These are phyloP conservation scores for Amorphotheca resinae DNA, from an alignment of 495 filamentous ascomycete species.

Conservation along the genomic window DNA sequence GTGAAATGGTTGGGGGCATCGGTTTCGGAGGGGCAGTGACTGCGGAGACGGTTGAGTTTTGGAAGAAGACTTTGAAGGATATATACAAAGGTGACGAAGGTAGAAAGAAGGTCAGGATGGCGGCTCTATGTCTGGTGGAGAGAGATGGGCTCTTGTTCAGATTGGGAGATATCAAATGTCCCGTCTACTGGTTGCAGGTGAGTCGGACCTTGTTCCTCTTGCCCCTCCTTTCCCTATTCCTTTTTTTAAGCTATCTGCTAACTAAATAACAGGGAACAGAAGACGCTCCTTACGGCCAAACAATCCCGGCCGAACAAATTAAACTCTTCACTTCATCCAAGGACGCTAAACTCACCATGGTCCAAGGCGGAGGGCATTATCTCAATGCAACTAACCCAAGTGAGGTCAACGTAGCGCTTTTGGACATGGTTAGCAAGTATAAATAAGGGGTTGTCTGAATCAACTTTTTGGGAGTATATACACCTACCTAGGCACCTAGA, in stretches of 20 bases:
- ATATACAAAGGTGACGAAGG: slow-evolving; percentile 50
- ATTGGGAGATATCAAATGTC: slow-evolving; percentile 42
- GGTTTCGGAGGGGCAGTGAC: slow-evolving; percentile 39
- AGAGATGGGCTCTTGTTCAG: slow-evolving; percentile 44
- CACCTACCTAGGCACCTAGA: too few species aligned
- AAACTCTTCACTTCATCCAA: slow-evolving; percentile 40
- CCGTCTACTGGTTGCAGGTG: slow-evolving; percentile 50
- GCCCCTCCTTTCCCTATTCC: background rate
- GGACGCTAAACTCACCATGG: slow-evolving; percentile 33
- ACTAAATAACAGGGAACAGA: slow-evolving; percentile 32
- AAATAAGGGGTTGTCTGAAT: background rate
- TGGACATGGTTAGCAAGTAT: slow-evolving; percentile 20
- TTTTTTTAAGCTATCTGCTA: background rate
- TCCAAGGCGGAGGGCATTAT: slow-evolving; percentile 46
- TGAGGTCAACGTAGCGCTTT: slow-evolving; percentile 38
- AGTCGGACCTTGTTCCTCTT: slow-evolving; percentile 11
- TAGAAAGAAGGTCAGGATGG: slow-evolving; percentile 40
- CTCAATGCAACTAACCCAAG: slow-evolving; percentile 42
- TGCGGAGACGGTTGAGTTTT: slow-evolving; percentile 32
- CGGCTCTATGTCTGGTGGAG: slow-evolving; percentile 41
- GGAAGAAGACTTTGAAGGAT: slow-evolving; percentile 37
- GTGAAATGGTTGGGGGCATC: slow-evolving; percentile 40
- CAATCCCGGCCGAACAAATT: slow-evolving; percentile 41
- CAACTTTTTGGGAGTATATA: too few species aligned
- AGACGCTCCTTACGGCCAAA: slow-evolving; percentile 38